These are phyloP conservation scores for Taphrina populina DNA, from an alignment of 1,139 yeast genomes.

Conservation along the genomic window DNA sequence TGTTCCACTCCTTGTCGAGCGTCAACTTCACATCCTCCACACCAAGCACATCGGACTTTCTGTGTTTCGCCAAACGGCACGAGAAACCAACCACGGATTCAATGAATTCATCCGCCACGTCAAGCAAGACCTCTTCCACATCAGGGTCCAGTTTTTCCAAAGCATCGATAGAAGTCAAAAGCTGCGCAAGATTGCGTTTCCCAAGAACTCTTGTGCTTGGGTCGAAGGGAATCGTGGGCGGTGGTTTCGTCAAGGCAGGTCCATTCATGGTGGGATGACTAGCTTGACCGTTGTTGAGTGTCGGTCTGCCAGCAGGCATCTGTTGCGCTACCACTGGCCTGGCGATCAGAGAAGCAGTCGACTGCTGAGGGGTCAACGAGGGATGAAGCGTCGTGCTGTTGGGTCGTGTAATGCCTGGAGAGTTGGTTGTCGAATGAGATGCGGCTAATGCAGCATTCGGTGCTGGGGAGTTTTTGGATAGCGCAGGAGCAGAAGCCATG, in stretches of 20 bases:
- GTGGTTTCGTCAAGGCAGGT: slow-evolving; percentile 37
- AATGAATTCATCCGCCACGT: slow-evolving; percentile 93
- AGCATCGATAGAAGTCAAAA: slow-evolving; percentile 65
- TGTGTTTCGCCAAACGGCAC: slow-evolving; percentile 88
- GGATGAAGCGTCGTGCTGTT: slow-evolving; percentile 33
- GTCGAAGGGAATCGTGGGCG: slow-evolving; percentile 37
- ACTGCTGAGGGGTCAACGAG: slow-evolving; percentile 14
- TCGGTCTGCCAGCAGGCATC: slow-evolving; percentile 34
- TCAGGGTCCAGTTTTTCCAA: slow-evolving; percentile 61
- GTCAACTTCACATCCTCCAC: slow-evolving; percentile 88
- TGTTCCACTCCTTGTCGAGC: slow-evolving; percentile 92
- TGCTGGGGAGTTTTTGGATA: slow-evolving; percentile 48
- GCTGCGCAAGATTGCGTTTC: slow-evolving; percentile 80
- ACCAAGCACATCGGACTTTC: slow-evolving; percentile 85
- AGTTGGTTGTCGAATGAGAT: slow-evolving; percentile 17
- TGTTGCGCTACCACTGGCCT: slow-evolving; percentile 37
- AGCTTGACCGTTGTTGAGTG: slow-evolving; percentile 32
- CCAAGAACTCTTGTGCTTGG: slow-evolving; percentile 53
- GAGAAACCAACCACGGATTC: slow-evolving; percentile 88
- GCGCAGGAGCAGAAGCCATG: slow-evolving; percentile 30
- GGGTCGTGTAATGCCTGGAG: slow-evolving; percentile 30
- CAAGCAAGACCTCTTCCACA: slow-evolving; percentile 59
- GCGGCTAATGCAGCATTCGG: slow-evolving; percentile 71
- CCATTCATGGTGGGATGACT: slow-evolving; percentile 36
- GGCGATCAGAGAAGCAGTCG: slow-evolving; percentile 16